Evolutionary conservation across 495 filamentous ascomycete genomes (phyloP), one percentile per base, ranked within the genome.

Genomic region (Sabuloglossum arenarium): DNA sequence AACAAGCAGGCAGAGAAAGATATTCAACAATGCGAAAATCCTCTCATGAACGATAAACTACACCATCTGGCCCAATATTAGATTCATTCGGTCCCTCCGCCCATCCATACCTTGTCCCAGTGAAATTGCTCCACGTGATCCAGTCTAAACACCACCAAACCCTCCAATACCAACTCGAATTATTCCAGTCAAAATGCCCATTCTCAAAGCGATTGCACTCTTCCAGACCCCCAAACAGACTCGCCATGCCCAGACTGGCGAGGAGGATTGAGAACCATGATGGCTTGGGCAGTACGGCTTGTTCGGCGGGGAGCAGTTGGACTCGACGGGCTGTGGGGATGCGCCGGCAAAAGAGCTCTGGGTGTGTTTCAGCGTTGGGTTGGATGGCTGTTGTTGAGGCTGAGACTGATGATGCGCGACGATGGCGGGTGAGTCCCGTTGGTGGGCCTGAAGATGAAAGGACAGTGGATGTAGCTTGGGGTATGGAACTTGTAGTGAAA

Each of bases 241-340:
- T 27, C 23, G 53, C 34, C n/a, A 54, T 27, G 4, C 34, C 53
- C 16, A 54, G 53, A 10, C 12, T 43, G 1, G 53, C 30, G 27
- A 37, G 47, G 23, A 51, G 28, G 47, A 51, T 2, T 1, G 47
- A 51, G 47, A 51, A 51, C 34, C 31, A 47, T n/a, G 54, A 56
- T 9, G 37, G 50, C 30, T 46, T 45, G 6, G 57, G 57, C 0
- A 59, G 45, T 9, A 59, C 37, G 39, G 57, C 57, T 43, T 59
- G 51, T 21, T 59, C 57, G 10, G 57, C 57, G 6, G 57, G 57
- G 19, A 37, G 53, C 11, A 59, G 57, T 21, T 47, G 32, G 25
- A 39, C 37, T 6, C 37, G 53, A 1, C 57, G 52, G 16, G 52
- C 57, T 6, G 30, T 32, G 1, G 57, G 57, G 24, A 59, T 59